Evolutionary conservation across 2,329 filamentous ascomycete genomes (phyloP), one percentile per base, ranked within the genome.

Genomic region (Xylariaceae sp.): DNA sequence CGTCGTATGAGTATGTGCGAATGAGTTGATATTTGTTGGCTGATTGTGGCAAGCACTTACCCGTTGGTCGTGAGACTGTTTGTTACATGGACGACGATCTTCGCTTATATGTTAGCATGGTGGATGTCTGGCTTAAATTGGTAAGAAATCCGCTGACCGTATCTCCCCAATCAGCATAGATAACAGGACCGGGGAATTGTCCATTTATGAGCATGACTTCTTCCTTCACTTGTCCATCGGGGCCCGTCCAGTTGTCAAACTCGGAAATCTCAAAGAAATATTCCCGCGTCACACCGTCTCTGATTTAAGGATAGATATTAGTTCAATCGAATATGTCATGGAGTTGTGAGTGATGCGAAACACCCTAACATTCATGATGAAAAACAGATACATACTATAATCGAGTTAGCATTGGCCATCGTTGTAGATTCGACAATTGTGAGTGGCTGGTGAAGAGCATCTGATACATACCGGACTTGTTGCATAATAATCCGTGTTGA

Each of bases 111-210:
- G 9, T 38, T 38, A 38, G 34, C 16, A 38, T 28, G 22, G 7
- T 28, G 7, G 7, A 28, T 28, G 22, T 28, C 22, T 28, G 22
- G n/a, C 7, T 28, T 7, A 28, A 28, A 7, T 7, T 28, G 22
- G 7, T 7, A 28, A 28, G 22, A 10, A 5, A 5, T 4, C 4
- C 34, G 10, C 34, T 38, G 4, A 38, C 34, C 16, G 69, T 77
- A 61, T 85, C 81, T 42, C 81, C 81, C 81, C 81, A 84, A 65
- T 83, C 78, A 18, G 79, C 84, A 54, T 80, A 76, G 48, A 90
- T 82, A 13, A 76, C 72, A 1, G 87, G 87, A 0, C 84, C 87
- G 1, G 87, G 87, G 56, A 81, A 85, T 41, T 81, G 76, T 5
- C 79, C 81, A 63, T 87, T 86, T 61, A 88, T 72, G 19, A 88